Evolutionary conservation across 108 stramenopile species (phyloP).

Genomic region (Stephanodiscus triporus): DNA sequence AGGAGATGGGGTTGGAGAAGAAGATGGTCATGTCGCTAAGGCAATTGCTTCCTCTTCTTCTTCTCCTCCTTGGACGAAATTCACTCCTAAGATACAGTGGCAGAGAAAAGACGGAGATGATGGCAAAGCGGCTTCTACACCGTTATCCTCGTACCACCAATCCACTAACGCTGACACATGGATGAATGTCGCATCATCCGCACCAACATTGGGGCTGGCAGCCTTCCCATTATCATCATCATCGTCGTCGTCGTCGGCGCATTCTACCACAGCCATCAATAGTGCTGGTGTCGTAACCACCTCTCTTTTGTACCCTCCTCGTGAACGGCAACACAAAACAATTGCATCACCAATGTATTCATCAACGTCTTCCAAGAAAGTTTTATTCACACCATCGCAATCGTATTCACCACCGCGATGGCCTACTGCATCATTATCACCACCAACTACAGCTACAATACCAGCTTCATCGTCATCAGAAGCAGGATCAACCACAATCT

Average conservation of each 20-base stretch:
- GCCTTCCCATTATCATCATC: background rate
- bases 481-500: background rate
- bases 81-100: background rate
- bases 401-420: background rate
- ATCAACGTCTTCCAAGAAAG: too few species aligned
- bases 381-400: background rate
- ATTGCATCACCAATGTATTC: background rate
- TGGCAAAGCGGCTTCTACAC: background rate
- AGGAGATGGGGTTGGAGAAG: background rate
- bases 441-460: background rate
- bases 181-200: background rate
- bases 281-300: background rate
- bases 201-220: background rate
- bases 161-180: background rate
- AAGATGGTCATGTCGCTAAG: background rate
- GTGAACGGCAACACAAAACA: background rate
- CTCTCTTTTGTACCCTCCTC: background rate
- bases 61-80: background rate
- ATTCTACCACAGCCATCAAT: background rate
- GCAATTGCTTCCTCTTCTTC: background rate
- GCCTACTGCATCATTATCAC: conserved; percentile 3
- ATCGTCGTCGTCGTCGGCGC: background rate
- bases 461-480: background rate
- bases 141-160: background rate
- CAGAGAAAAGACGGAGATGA: background rate